Base-by-base conservation (phyloP, 2,329 filamentous ascomycete species). In the Pseudopithomyces chartarum region DNA sequence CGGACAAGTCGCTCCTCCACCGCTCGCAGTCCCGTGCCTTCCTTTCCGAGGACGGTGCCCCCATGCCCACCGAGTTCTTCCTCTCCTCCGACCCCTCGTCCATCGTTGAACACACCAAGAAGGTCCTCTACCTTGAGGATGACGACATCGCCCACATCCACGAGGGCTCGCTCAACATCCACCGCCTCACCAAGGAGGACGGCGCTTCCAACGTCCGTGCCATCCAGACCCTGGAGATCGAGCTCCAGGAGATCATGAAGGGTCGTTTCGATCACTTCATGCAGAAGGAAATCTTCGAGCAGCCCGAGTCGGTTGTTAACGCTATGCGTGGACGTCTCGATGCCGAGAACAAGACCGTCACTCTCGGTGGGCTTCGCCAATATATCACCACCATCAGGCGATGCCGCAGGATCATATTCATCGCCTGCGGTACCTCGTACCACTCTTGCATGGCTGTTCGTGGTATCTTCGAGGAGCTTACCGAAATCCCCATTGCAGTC, bases 191-290 rank as follows among this genome's bases (percentile, higher is more conserved):
- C 81, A 98, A 98, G 87, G 90, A 93, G 69, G 94, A 98, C 76
- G 94, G 94, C 67, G 93, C 90, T 75, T 96, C 92, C 80, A 97
- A 98, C 76, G 92, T 98, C 69, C 93, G 95, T 77, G 92, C 91
- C 70, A 99, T 99, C 78, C 95, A 99, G 85, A 99, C 95, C 54
- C 87, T 99, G 55, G 95, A 99, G 84, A 90, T 99, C 49, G 92
- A 99, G 84, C 89, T 99, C 64, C 95, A 99, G 84, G 93, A 99
- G 84, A 99, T 99, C 81, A 99, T 99, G 95, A 99, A 99, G 89
- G 95, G 95, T 80, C 96, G 95, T 78, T 99, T 98, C 80, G 95
- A 99, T 79, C 95, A 99, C 83, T 99, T 97, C 85, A 99, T 99
- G 95, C 95, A 99, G 79, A 99, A 99, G 87, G 95, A 99, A 80